Base-by-base conservation (phyloP, 495 filamentous ascomycete genomes). In the Chaetomium cochliodes region DNA sequence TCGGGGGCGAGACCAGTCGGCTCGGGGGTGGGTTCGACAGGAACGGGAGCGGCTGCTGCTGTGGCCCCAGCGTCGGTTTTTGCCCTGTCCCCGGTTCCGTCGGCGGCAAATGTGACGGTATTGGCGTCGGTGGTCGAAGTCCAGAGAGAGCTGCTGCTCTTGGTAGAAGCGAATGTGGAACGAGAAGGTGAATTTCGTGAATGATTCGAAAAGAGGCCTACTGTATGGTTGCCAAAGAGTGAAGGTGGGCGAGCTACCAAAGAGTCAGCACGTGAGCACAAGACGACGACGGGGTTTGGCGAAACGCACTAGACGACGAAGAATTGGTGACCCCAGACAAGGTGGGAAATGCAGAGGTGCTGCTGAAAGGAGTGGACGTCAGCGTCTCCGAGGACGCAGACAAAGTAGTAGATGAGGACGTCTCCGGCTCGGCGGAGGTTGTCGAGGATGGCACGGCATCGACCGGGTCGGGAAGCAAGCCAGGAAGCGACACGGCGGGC, bases 321-420 rank as follows among this genome's bases (percentile, higher is more conserved):
- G 77, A 74, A 76, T 82, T 82, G 68, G 73, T 73, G 20, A 59
- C 50, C 25, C 67, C 69, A 49, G 70, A 68, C 26, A 81, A 63
- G 30, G 79, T 74, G 71, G 81, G 73, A 66, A 82, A 82, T 53
- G 62, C 70, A 33, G 78, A 70, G 62, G 77, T 64, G 71, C 66
- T 75, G 68, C 72, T 75, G 49, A 73, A 83, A 81, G 73, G 80
- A 82, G 78, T 63, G 80, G 80, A 80, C 69, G 82, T 80, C 74
- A 80, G 69, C 15, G 70, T 62, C 62, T 65, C 72, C 49, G 65
- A 61, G 58, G 62, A 51, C 65, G 62, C 30, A 42, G 73, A 69
- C 65, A 64, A 26, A 22, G 56, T 49, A 28, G 65, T 49, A 28
- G 65, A 46, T 13, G 49, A 23, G 26, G 42, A 25, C 13, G 63